Percentiles rank a stretch among this genome's conserved stretches.
phyloP scores from a whole-genome alignment of 345 rosid species.

The Hibiscus syriacus region DNA sequence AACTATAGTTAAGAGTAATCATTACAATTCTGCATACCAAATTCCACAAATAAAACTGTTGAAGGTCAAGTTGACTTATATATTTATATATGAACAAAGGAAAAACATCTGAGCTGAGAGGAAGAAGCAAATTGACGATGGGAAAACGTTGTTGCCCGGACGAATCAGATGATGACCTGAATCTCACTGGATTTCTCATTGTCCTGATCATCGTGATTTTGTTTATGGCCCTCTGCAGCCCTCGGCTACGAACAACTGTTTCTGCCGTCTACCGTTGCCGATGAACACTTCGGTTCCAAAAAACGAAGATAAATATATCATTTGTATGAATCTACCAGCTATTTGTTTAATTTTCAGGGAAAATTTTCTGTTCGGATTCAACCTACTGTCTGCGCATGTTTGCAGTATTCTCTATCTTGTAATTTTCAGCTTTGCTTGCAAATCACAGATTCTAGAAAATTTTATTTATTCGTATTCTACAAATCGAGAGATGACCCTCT shows the following conservation, averaged over 20 bases:
- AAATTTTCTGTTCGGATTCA: not conserved
- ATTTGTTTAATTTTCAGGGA: no score
- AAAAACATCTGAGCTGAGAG: not conserved
- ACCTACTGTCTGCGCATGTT: not conserved
- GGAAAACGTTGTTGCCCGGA: conserved; percentile 1
- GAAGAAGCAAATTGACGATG: conserved; percentile 14
- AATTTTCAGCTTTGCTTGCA: no score
- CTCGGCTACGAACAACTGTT: not conserved
- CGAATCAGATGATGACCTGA: not conserved
- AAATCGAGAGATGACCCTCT: no score
- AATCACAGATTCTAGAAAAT: no score
- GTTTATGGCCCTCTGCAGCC: not conserved
- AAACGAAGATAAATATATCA: not conserved
- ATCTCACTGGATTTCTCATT: not conserved
- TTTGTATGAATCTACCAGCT: not conserved
- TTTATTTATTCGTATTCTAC: no score
- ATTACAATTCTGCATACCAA: no score
- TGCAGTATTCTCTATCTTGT: not conserved
- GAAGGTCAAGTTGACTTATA: no score
- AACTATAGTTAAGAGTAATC: no score
- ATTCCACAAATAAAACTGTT: no score
- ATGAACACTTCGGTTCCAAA: conserved; percentile 17
- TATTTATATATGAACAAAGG: conserved; percentile 5
- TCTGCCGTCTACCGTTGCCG: not conserved
- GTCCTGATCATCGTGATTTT: not conserved